These are phyloP conservation scores for Auricularia auricula-judae DNA, from an alignment of 768 basidiomycete genomes.

Conservation along the genomic window DNA sequence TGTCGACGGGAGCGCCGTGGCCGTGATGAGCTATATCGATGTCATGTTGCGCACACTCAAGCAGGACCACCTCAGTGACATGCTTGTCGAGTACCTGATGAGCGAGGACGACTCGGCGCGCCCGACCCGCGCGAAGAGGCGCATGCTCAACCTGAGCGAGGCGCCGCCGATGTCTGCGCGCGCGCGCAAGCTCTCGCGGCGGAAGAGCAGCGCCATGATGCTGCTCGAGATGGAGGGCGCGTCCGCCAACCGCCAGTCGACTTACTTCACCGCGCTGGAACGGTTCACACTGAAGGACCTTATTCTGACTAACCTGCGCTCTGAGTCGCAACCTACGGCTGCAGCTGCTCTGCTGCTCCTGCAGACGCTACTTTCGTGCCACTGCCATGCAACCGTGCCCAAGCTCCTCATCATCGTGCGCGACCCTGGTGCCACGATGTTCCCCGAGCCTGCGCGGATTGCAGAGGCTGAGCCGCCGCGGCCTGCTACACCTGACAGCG, in stretches of 20 bases:
- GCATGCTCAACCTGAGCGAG: background rate
- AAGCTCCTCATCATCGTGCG: constrained; percentile 60
- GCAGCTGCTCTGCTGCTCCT: constrained; percentile 75
- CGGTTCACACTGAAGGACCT: constrained; percentile 90
- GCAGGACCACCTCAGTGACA: constrained; percentile 50
- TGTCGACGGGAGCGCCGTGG: constrained; percentile 87
- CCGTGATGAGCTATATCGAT: constrained; percentile 92
- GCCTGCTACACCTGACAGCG: constrained; percentile 28
- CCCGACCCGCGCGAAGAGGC: constrained; percentile 22
- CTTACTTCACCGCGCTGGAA: constrained; percentile 79
- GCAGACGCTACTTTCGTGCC: constrained; percentile 58
- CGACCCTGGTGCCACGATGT: constrained; percentile 65
- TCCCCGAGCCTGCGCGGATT: constrained; percentile 46
- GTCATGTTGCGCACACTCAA: constrained; percentile 66
- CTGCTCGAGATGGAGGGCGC: constrained; percentile 79
- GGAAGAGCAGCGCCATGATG: constrained; percentile 86
- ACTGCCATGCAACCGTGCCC: constrained; percentile 53
- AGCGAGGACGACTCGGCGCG: constrained; percentile 73
- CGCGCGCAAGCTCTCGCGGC: constrained; percentile 37
- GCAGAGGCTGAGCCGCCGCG: constrained; percentile 4
- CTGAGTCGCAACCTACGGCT: constrained; percentile 49
- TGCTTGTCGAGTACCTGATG: constrained; percentile 68
- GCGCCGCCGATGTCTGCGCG: constrained; percentile 4
- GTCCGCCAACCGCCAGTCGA: constrained; percentile 49
- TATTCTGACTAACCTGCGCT: constrained; percentile 66